Evolutionary conservation across 345 rosid species (phyloP), one percentile per base, ranked within the genome.

Genomic region (Syzygium aqueum): DNA sequence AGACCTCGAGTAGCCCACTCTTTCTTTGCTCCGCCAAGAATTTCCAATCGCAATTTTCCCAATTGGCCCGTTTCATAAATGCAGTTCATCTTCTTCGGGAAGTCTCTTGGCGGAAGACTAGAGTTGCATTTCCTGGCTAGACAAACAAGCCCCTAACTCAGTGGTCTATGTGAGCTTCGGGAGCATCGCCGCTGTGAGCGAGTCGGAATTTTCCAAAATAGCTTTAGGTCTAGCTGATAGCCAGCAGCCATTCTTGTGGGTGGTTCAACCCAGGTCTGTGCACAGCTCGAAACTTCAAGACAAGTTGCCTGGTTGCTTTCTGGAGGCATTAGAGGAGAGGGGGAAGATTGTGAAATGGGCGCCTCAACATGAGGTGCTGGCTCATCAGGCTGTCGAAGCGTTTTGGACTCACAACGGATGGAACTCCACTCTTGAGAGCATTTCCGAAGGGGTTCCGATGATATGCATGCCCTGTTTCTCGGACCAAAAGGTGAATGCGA

Each of bases 341-440:
- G 96, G 96, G 3, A 90, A 87, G 51, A 87, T 96, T 30, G 94
- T 96, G 88, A 87, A 94, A 82, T 95, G 98, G 98, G 93, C 92
- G 5, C 96, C 98, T 6, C 99, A 97, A 43, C 85, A 90, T 25
- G 92, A 93, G 33, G 94, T 94, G 19, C 89, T 97, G 53, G 91
- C 89, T 1, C 98, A 97, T 84, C 90, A 87, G 8, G 89, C 97
- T 8, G 86, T 87, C 23, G 97, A 94, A 17, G 95, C 87, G 3
- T 95, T 96, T 84, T 91, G 96, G 93, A 95, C 96, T 0, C 98
- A 94, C 67, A 78, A 89, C 53, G 97, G 97, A 8, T 95, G 96
- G 97, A 96, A 96, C 88, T 95, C 97, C 3, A 91, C 93, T 5
- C 27, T 93, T 87, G 98, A 96, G 85, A 93, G 94, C 84, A 86